These are phyloP conservation scores for Chlamydomonas reinhardtii DNA, from an alignment of 163 green algal genomes.

Conservation along the genomic window DNA sequence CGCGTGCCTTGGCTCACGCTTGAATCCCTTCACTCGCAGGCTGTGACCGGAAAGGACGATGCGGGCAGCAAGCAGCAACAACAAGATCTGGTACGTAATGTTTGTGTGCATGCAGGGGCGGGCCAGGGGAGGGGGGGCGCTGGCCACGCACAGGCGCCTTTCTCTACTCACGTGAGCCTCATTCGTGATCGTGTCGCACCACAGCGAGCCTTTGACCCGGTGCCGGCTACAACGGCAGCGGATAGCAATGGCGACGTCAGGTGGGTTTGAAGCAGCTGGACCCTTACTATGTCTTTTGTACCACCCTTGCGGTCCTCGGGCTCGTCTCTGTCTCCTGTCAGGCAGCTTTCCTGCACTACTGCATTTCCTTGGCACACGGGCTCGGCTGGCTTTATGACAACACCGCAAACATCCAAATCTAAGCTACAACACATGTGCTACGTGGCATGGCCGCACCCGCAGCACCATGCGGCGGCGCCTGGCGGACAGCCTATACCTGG, in stretches of 20 bases:
- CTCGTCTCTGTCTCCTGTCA: too few species aligned
- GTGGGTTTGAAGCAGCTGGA: neutral
- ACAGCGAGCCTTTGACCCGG: conserved; percentile 22
- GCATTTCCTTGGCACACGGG: too few species aligned
- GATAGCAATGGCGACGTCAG: conserved; percentile 13
- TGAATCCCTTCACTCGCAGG: neutral
- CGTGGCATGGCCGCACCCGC: neutral
- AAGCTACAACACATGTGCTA: too few species aligned
- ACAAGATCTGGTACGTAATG: conserved; percentile 16
- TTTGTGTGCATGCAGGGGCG: too few species aligned
- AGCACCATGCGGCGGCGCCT: conserved; percentile 54
- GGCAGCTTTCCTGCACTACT: too few species aligned
- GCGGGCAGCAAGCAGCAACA: conserved; percentile 9
- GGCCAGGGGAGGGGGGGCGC: too few species aligned
- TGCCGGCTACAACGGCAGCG: conserved; percentile 16
- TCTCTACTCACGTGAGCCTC: too few species aligned
- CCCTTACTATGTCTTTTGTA: too few species aligned
- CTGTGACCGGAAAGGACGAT: neutral
- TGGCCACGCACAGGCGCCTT: too few species aligned
- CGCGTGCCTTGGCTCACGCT: neutral
- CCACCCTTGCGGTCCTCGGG: too few species aligned
- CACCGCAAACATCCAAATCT: too few species aligned
- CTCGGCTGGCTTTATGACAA: too few species aligned
- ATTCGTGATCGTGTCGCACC: neutral
- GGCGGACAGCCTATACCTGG: conserved; percentile 44